Evolutionary conservation across 164 flowering plant species (phyloP).

Genomic region (Akebia trifoliata): DNA sequence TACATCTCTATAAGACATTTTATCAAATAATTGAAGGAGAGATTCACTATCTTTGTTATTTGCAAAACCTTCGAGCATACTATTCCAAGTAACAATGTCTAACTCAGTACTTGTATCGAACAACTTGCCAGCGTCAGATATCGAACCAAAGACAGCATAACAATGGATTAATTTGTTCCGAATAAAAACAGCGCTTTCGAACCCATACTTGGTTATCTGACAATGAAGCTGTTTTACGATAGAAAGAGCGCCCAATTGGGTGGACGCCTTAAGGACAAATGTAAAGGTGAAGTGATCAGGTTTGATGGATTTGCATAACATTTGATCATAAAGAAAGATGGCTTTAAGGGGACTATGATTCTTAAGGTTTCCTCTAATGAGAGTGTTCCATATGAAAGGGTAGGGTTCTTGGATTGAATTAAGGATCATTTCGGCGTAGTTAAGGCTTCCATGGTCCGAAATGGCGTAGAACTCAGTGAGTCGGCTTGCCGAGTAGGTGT

Average conservation of each 20-base stretch:
- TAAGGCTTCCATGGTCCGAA: conserved; percentile 8
- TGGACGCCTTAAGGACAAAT: conserved; percentile 6
- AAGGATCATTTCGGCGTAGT: conserved; percentile 4
- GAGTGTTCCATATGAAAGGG: conserved; percentile 8
- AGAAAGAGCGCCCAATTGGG: not conserved
- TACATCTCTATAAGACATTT: conserved; percentile 4
- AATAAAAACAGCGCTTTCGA: not conserved
- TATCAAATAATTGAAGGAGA: not conserved
- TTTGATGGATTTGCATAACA: not conserved
- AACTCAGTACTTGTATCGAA: conserved; percentile 2
- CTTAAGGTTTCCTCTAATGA: not conserved
- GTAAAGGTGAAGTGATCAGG: conserved; percentile 12
- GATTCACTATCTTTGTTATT: not conserved
- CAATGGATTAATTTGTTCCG: conserved; percentile 4
- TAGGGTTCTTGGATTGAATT: conserved; percentile 3
- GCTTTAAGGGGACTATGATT: not conserved
- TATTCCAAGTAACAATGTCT: conserved; percentile 1
- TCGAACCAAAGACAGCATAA: not conserved
- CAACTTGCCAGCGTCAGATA: not conserved
- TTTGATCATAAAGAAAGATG: not conserved
- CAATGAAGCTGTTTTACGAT: conserved; percentile 6
- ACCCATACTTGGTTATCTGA: conserved; percentile 5
- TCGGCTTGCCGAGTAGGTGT: conserved; percentile 9
- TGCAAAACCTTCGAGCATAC: conserved; percentile 6
- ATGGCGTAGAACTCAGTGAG: conserved; percentile 10